phyloP scores from a whole-genome alignment of 2,329 filamentous ascomycete genomes.

The Aspergillus fumigatus region DNA sequence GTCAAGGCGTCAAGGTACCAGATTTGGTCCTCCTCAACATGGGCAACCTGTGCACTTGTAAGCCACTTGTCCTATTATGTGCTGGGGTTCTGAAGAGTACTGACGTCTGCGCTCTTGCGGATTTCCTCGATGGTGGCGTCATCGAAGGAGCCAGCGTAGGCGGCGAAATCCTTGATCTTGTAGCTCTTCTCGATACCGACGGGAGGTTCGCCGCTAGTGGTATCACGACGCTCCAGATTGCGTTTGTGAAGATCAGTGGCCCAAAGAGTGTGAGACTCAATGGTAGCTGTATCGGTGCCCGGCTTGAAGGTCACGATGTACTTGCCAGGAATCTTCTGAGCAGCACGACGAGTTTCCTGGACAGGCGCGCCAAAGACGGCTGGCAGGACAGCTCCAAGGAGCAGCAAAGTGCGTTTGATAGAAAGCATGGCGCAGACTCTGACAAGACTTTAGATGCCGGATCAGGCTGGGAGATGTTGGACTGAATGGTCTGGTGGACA shows the following conservation, averaged over 20 bases:
- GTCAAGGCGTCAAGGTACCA: slow-evolving; percentile 17
- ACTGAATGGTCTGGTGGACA: background rate
- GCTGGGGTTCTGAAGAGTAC: slow-evolving; percentile 5
- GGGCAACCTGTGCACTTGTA: slow-evolving; percentile 15
- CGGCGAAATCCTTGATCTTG: slow-evolving; percentile 41
- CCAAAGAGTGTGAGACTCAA: slow-evolving; percentile 18
- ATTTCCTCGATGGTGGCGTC: slow-evolving; percentile 39
- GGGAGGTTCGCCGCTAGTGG: slow-evolving; percentile 10
- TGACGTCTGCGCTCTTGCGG: slow-evolving; percentile 31
- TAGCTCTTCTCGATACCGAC: slow-evolving; percentile 40
- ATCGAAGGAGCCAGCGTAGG: slow-evolving; percentile 44
- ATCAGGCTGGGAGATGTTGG: background rate
- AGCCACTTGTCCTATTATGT: background rate
- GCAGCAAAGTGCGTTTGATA: slow-evolving; percentile 17
- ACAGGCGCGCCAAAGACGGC: slow-evolving; percentile 17
- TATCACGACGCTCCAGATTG: slow-evolving; percentile 12
- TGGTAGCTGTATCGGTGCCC: slow-evolving; percentile 13
- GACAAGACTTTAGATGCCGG: background rate
- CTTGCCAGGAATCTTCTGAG: slow-evolving; percentile 17
- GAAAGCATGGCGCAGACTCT: slow-evolving; percentile 14
- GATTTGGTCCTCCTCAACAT: slow-evolving; percentile 23
- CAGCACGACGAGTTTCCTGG: slow-evolving; percentile 7
- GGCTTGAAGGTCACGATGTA: slow-evolving; percentile 23
- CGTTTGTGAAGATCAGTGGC: slow-evolving; percentile 18
- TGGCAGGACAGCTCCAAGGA: slow-evolving; percentile 20